Evolutionary conservation across 768 basidiomycete genomes (phyloP).

Genomic region (Trametes gibbosa): DNA sequence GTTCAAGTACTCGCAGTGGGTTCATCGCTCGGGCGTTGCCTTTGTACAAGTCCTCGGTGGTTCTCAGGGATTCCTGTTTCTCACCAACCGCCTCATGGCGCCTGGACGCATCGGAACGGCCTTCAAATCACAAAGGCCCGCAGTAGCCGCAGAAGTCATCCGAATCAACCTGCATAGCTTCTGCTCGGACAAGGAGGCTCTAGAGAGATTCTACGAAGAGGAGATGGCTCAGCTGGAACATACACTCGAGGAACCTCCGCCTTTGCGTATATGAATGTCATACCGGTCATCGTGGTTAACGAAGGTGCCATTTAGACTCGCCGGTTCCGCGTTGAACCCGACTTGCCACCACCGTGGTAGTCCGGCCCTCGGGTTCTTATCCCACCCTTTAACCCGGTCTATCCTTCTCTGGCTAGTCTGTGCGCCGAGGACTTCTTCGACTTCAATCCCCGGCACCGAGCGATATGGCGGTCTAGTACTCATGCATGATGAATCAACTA

Average conservation of each 20-base stretch:
- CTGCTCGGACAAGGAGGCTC: slow-evolving; percentile 53
- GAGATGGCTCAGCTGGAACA: slow-evolving; percentile 51
- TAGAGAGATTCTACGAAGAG: slow-evolving; percentile 73
- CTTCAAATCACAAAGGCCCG: slow-evolving; percentile 52
- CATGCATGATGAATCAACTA: not conserved
- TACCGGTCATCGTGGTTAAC: not conserved
- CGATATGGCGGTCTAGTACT: not conserved
- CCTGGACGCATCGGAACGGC: slow-evolving; percentile 59
- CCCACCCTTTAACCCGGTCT: not conserved
- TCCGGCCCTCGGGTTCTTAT: not conserved
- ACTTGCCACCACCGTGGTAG: not conserved
- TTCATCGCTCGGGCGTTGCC: slow-evolving; percentile 85
- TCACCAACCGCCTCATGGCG: slow-evolving; percentile 84
- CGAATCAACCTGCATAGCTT: slow-evolving; percentile 59
- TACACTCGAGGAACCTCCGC: slow-evolving; percentile 52
- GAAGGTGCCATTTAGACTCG: not conserved
- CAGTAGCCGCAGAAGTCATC: slow-evolving; percentile 60
- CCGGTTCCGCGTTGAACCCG: not conserved
- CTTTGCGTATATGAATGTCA: slow-evolving; percentile 40
- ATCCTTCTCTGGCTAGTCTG: not conserved
- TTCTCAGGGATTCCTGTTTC: slow-evolving; percentile 77
- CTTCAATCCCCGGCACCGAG: not conserved
- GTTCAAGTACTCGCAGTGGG: slow-evolving; percentile 85
- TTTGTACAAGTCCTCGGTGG: slow-evolving; percentile 88
- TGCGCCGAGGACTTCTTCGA: not conserved